Percentiles rank a stretch among this genome's conserved stretches.
Evolutionary conservation across 805 yeast genomes (phyloP).

Genomic region (Kodamaea fukazawae): DNA sequence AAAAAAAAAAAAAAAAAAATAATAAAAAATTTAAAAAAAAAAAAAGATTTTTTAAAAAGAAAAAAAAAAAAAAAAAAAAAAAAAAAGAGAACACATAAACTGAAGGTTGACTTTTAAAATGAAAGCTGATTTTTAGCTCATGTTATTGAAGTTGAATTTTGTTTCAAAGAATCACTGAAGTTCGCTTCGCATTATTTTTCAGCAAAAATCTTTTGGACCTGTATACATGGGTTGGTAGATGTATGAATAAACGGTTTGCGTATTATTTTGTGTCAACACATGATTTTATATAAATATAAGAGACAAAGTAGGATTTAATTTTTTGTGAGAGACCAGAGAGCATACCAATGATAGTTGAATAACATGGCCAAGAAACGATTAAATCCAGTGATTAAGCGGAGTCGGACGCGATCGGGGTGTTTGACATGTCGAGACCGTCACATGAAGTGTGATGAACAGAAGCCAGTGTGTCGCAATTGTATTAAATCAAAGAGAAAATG

Average conservation of each 20-base stretch:
- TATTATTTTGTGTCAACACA: constrained; percentile 11
- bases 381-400: constrained; percentile 26
- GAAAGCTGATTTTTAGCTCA: too few species aligned
- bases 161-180: too few species aligned
- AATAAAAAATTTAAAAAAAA: not conserved
- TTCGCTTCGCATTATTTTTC: too few species aligned
- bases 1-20: too few species aligned
- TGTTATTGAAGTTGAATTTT: too few species aligned
- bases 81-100: not conserved
- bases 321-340: not conserved
- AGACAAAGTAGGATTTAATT: constrained; percentile 4
- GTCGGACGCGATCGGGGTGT: constrained; percentile 51
- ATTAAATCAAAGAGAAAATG: constrained; percentile 48
- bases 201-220: too few species aligned
- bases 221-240: not conserved
- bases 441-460: constrained; percentile 64
- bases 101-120: too few species aligned
- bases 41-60: not conserved
- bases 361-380: constrained; percentile 25
- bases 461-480: constrained; percentile 60
- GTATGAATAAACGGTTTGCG: constrained; percentile 11
- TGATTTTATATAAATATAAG: constrained; percentile 10
- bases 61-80: not conserved
- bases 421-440: constrained; percentile 63
- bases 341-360: not conserved